phyloP scores from a whole-genome alignment of 768 basidiomycete genomes.

The Boletus pseudo-olivaceus region DNA sequence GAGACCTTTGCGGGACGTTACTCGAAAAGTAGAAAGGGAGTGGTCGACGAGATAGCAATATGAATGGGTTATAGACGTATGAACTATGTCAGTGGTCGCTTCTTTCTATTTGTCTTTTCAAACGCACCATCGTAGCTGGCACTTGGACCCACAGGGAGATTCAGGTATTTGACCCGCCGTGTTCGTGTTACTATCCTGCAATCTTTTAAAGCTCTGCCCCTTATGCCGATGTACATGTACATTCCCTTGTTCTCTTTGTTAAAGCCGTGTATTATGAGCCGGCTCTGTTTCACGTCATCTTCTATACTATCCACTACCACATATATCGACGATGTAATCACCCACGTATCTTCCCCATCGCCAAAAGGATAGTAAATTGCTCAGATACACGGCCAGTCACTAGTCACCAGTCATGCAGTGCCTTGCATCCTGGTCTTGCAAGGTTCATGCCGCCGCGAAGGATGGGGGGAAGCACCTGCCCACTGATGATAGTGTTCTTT shows the following conservation, averaged over 20 bases:
- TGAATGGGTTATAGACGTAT: conserved; percentile 20
- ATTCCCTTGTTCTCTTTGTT: conserved; percentile 4
- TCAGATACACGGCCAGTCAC: conserved; percentile 35
- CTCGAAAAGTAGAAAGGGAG: conserved; percentile 51
- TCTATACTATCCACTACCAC: conserved; percentile 26
- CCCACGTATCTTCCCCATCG: conserved; percentile 2
- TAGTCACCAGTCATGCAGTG: conserved; percentile 80
- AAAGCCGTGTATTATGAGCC: conserved; percentile 6
- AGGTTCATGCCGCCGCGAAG: conserved; percentile 86
- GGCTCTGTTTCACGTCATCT: conserved; percentile 2
- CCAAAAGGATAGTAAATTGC: not conserved
- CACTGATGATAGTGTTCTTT: conserved; percentile 80
- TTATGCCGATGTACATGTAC: conserved; percentile 4
- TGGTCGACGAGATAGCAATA: conserved; percentile 33
- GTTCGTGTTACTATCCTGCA: conserved; percentile 6
- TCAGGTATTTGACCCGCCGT: conserved; percentile 13
- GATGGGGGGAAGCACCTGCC: conserved; percentile 79
- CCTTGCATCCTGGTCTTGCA: conserved; percentile 59
- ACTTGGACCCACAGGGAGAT: conserved; percentile 22
- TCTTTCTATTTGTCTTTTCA: conserved; percentile 3
- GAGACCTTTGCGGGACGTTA: conserved; percentile 65
- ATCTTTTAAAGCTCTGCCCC: not conserved
- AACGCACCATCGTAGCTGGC: conserved; percentile 5
- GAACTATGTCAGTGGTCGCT: conserved; percentile 11
- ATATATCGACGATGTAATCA: conserved; percentile 27